These are phyloP conservation scores for Aspergillus pseudoviridinutans DNA, from an alignment of 2,329 filamentous ascomycete species.

Conservation along the genomic window DNA sequence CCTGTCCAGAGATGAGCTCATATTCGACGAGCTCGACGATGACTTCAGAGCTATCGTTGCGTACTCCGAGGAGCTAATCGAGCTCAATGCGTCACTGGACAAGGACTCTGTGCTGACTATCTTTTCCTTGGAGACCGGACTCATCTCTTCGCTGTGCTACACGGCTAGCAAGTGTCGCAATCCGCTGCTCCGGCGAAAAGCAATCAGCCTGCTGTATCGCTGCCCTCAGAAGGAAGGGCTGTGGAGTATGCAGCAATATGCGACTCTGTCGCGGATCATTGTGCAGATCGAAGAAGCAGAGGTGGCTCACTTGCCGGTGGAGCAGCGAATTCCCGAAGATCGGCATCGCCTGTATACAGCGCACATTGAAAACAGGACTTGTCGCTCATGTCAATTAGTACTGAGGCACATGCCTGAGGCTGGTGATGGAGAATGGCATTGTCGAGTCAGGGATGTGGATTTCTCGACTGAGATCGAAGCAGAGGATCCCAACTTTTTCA, in stretches of 20 bases:
- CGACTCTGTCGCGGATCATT: constrained; percentile 5
- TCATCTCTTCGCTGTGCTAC: constrained; percentile 32
- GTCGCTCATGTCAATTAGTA: neutral
- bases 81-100: neutral
- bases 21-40: constrained; percentile 7
- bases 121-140: constrained; percentile 25
- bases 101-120: neutral
- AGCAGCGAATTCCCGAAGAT: constrained; percentile 11
- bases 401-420: neutral
- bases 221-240: constrained; percentile 14
- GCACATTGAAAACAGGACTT: neutral
- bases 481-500: neutral
- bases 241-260: constrained; percentile 11
- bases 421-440: neutral
- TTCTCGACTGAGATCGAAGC: neutral
- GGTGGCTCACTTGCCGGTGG: constrained; percentile 4
- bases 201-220: constrained; percentile 15
- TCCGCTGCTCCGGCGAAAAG: constrained; percentile 25
- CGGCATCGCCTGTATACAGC: constrained; percentile 1
- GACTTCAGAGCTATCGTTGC: constrained; percentile 10
- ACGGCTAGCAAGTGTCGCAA: constrained; percentile 31
- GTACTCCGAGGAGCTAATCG: constrained; percentile 8
- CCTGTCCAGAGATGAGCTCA: constrained; percentile 3
- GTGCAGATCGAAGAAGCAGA: constrained; percentile 16
- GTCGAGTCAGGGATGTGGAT: neutral